phyloP scores from a whole-genome alignment of 257 asterid species.

The Fraxinus pennsylvanica region DNA sequence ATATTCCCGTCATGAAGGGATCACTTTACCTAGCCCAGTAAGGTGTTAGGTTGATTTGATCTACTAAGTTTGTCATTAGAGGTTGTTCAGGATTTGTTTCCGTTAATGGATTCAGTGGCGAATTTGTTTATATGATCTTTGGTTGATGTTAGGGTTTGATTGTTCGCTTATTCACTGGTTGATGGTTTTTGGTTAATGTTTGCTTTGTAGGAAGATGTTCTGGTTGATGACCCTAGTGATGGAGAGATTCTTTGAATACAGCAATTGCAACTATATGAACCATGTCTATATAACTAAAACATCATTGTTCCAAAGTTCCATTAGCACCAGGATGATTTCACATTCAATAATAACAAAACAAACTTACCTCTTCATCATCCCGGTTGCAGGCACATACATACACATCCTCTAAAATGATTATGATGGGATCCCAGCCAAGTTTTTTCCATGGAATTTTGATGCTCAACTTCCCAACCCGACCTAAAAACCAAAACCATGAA shows the following conservation, averaged over 20 bases:
- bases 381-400: slow-evolving; percentile 72
- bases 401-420: slow-evolving; percentile 81
- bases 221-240: neutral
- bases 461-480: slow-evolving; percentile 87
- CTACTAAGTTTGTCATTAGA: neutral
- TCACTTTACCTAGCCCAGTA: neutral
- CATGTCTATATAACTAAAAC: neutral
- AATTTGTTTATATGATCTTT: neutral
- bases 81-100: neutral
- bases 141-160: neutral
- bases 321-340: slow-evolving; percentile 12
- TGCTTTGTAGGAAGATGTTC: neutral
- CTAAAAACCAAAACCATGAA: slow-evolving; percentile 41
- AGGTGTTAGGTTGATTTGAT: neutral
- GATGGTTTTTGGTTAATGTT: neutral
- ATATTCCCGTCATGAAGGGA: neutral
- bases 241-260: neutral
- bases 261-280: neutral
- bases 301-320: neutral
- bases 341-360: slow-evolving; percentile 10
- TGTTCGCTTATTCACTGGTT: neutral
- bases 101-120: neutral
- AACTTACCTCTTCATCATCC: slow-evolving; percentile 77
- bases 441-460: slow-evolving; percentile 98
- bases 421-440: slow-evolving; percentile 97